A percentile compares a stretch with the other conserved stretches of the same genome.
Conservation (phyloP, 257 asterid genomes). For the Thymus mandschuricus region DNA sequence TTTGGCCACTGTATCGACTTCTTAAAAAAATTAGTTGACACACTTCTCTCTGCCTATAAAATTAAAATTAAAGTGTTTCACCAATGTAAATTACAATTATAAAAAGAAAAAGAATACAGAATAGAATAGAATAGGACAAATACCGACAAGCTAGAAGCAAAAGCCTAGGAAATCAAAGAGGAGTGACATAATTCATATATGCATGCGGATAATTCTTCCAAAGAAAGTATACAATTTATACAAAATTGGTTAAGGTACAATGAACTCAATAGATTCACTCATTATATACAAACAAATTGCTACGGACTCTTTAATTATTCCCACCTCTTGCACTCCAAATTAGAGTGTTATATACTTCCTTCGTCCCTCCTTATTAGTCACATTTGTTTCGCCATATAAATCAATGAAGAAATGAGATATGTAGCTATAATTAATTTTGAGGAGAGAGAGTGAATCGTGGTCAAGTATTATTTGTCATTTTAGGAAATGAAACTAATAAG, state of each 20-base stretch:
- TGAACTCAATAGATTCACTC: not conserved
- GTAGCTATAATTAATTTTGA: too few relatives aligned
- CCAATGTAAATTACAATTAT: too few relatives aligned
- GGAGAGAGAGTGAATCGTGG: too few relatives aligned
- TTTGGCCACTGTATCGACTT: too few relatives aligned
- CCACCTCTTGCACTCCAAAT: not conserved
- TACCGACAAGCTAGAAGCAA: conserved; percentile 15
- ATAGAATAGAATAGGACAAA: conserved; percentile 3
- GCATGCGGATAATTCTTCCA: not conserved
- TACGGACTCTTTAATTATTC: conserved; percentile 1
- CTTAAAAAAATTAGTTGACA: too few relatives aligned
- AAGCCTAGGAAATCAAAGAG: conserved; percentile 11
- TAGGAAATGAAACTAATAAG: too few relatives aligned
- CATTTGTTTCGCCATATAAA: too few relatives aligned
- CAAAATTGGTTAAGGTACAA: conserved; percentile 21
- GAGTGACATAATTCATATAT: conserved; percentile 14
- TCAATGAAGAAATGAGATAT: too few relatives aligned
- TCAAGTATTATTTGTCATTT: too few relatives aligned
- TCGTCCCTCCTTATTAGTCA: too few relatives aligned
- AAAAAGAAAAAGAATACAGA: not conserved
- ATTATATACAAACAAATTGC: not conserved
- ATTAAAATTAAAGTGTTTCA: too few relatives aligned
- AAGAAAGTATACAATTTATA: not conserved
- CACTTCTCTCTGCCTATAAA: too few relatives aligned
- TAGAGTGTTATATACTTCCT: not conserved